Evolutionary conservation across 805 yeast species (phyloP), one percentile per base, ranked within the genome.

Genomic region (Lachancea waltii): DNA sequence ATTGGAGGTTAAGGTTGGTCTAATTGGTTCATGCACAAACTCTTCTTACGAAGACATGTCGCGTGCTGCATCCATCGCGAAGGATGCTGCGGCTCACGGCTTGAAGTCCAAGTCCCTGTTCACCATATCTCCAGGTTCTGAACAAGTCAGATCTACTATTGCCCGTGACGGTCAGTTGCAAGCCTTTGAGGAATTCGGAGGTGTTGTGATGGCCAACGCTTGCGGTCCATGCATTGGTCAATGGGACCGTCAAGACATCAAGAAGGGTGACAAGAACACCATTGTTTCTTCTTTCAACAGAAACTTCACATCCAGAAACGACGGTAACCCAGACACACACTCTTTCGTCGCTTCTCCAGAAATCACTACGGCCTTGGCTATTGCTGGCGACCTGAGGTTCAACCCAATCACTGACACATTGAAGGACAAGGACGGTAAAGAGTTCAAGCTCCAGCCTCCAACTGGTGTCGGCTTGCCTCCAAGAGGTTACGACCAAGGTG

Each of bases 141-240:
- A 90, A 72, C 97, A 90, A 72, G 84, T 90, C 52, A 85, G 97
- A 71, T 97, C 97, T 49, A 90, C 97, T 49, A 90, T 90, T 64
- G 96, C 82, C 63, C 82, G 95, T 67, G 97, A 90, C 65, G 97
- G 97, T 46, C 81, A 84, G 65, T 77, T 90, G 53, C 72, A 81
- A 53, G 82, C 92, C 51, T 87, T 90, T 67, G 79, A 81, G 60
- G 86, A 85, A 58, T 84, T 82, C 56, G 97, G 97, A 53, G 97
- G 95, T 63, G 75, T 81, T 45, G 97, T 90, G 40, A 72, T 90
- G 61, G 97, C 97, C 45, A 90, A 90, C 63, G 97, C 97, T 43
- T 90, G 97, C 75, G 97, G 97, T 60, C 97, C 97, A 62, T 89
- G 97, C 77, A 89, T 89, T 62, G 97, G 97, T 60, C 97, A 90